Evolutionary conservation across 2,329 filamentous ascomycete genomes (phyloP).

Genomic region (Cercospora janseana): DNA sequence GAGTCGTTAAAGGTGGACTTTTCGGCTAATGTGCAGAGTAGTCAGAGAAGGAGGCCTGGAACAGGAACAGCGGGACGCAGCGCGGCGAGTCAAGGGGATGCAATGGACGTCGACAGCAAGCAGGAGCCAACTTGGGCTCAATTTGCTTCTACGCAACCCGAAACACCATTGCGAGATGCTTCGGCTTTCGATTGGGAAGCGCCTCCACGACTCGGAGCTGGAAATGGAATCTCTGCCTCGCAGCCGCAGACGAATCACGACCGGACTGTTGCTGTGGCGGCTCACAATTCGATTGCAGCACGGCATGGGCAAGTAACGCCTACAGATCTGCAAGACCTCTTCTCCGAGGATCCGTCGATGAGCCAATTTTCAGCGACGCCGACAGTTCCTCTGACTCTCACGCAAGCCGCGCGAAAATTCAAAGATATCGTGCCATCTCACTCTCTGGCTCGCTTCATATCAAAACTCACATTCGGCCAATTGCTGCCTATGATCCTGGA

Average conservation of each 20-base stretch:
- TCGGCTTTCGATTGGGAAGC: slow-evolving; percentile 81
- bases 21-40: slow-evolving; percentile 61
- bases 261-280: slow-evolving; percentile 30
- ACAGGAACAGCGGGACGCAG: not conserved
- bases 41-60: slow-evolving; percentile 33
- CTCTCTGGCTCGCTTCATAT: slow-evolving; percentile 89
- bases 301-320: slow-evolving; percentile 34
- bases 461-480: slow-evolving; percentile 69
- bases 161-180: slow-evolving; percentile 67
- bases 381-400: slow-evolving; percentile 76
- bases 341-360: slow-evolving; percentile 81
- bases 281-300: slow-evolving; percentile 28
- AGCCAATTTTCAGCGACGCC: slow-evolving; percentile 80
- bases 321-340: slow-evolving; percentile 53
- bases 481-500: slow-evolving; percentile 78
- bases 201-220: slow-evolving; percentile 58
- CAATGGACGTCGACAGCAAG: slow-evolving; percentile 68
- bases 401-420: slow-evolving; percentile 85
- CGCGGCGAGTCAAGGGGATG: slow-evolving; percentile 39
- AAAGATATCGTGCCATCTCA: slow-evolving; percentile 86
- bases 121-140: slow-evolving; percentile 8
- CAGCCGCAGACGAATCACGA: slow-evolving; percentile 32
- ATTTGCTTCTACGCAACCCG: slow-evolving; percentile 81
- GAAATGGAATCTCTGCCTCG: slow-evolving; percentile 43
- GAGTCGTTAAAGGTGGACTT: slow-evolving; percentile 89